A percentile compares a stretch with the other conserved stretches of the same genome.
These are phyloP conservation scores for Lactuca saligna DNA, from an alignment of 129 eudicot genomes.

Conservation along the genomic window DNA sequence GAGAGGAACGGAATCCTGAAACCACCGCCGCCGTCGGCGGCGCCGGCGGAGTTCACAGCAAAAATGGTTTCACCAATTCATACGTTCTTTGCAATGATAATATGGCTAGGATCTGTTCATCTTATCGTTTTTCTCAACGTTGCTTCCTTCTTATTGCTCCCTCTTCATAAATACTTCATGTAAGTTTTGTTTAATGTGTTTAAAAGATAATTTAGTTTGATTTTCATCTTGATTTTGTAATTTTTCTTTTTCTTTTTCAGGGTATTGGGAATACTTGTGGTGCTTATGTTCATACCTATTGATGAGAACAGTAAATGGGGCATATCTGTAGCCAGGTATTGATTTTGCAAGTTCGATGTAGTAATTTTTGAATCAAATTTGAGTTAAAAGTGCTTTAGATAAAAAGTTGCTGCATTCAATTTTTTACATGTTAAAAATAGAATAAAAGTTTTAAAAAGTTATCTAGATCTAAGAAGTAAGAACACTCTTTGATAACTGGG, in stretches of 20 bases:
- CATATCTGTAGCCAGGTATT: slow-evolving; percentile 63
- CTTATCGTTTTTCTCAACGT: slow-evolving; percentile 40
- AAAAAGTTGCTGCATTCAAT: slow-evolving; percentile 14
- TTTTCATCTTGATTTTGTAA: not conserved
- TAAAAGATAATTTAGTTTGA: too few relatives aligned
- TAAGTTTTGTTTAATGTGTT: slow-evolving; percentile 25
- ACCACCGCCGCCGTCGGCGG: slow-evolving; percentile 17
- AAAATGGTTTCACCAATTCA: slow-evolving; percentile 36
- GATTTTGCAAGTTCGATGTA: not conserved
- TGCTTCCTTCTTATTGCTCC: slow-evolving; percentile 58
- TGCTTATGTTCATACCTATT: slow-evolving; percentile 67
- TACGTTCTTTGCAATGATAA: slow-evolving; percentile 42
- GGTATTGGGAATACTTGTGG: slow-evolving; percentile 62
- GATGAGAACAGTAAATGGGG: slow-evolving; percentile 74
- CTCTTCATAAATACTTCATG: slow-evolving; percentile 48
- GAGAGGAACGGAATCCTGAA: slow-evolving; percentile 23
- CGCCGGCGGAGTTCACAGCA: slow-evolving; percentile 52
- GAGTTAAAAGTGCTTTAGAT: not conserved
- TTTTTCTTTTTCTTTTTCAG: slow-evolving; percentile 32
- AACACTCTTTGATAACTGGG: not conserved
- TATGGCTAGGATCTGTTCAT: slow-evolving; percentile 80
- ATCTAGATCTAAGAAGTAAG: too few relatives aligned
- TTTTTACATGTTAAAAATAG: not conserved
- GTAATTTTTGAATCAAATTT: not conserved
- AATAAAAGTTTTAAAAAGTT: not conserved